Conservation (phyloP, 2,329 filamentous ascomycete species). For the Exophiala viscosa region DNA sequence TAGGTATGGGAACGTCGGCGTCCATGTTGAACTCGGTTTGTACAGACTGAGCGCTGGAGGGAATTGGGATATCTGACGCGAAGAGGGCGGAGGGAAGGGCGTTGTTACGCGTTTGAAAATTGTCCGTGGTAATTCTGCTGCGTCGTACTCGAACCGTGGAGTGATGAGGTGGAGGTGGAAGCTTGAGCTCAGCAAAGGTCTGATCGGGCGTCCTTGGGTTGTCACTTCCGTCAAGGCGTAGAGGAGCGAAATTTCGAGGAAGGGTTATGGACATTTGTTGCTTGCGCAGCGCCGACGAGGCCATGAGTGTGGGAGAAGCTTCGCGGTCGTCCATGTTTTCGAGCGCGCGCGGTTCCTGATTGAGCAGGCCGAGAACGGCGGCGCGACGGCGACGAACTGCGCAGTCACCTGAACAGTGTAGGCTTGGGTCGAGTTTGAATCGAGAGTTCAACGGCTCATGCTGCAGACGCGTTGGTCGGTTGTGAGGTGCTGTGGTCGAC, state of each 20-base stretch:
- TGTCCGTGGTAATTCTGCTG: conserved; percentile 37
- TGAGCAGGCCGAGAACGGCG: not conserved
- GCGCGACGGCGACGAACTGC: conserved; percentile 3
- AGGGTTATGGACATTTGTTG: conserved; percentile 43
- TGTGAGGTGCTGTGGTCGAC: conserved; percentile 21
- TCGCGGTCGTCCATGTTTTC: conserved; percentile 23
- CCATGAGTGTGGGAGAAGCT: conserved; percentile 23
- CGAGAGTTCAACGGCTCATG: conserved; percentile 18
- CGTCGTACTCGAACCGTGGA: conserved; percentile 41
- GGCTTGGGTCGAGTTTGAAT: conserved; percentile 10
- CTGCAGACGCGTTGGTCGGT: conserved; percentile 17
- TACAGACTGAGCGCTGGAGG: conserved; percentile 32
- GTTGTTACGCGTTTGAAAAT: conserved; percentile 35
- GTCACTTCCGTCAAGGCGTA: conserved; percentile 35
- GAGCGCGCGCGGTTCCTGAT: not conserved
- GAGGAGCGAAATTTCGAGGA: conserved; percentile 44
- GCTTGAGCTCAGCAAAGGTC: conserved; percentile 36
- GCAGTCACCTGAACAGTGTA: conserved; percentile 16
- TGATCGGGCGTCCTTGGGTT: conserved; percentile 44
- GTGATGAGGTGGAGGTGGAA: conserved; percentile 45
- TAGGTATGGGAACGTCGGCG: conserved; percentile 32
- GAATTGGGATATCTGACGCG: conserved; percentile 39
- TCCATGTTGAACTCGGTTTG: conserved; percentile 14
- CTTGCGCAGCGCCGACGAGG: conserved; percentile 34
- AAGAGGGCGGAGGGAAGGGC: conserved; percentile 30